Evolutionary conservation across 805 yeast genomes (phyloP), one percentile per base, ranked within the genome.

Genomic region (Wickerhamiella australiensis): DNA sequence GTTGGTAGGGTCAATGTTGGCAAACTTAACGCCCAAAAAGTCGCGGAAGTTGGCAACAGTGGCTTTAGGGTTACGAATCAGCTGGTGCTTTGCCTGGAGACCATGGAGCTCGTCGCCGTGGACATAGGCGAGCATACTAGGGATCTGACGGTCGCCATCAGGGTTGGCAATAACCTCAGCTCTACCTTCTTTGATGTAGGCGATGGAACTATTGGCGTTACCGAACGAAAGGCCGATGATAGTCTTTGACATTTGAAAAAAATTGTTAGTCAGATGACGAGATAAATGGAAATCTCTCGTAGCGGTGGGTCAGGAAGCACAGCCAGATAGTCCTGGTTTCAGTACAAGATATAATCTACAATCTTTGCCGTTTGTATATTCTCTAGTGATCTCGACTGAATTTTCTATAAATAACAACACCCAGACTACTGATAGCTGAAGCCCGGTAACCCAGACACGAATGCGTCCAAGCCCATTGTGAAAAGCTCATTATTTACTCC

Each of bases 81-180:
- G 71, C 71, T 92, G 96, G 51, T 87, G 88, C 59, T 80, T 71
- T 52, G 97, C 98, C 72, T 92, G 97, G 52, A 86, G 82, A 53
- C 98, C 98, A 65, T 92, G 96, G 71, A 85, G 92, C 72, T 92
- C 97, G 65, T 92, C 97, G 50, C 76, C 82, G 53, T 94, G 96
- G 52, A 87, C 87, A 66, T 88, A 92, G 17, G 96, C 79, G 54
- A 92, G 75, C 52, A 84, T 83, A 25, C 97, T 83, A 54, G 97
- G 95, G 65, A 92, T 92, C 53, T 90, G 77, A 72, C 97, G 85
- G 71, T 92, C 97, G 68, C 98, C 98, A 64, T 92, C 98, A 58
- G 94, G 96, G 78, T 92, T 90, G 58, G 98, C 98, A 66, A 92
- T 90, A 57, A 92, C 95, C 64, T 92, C 96, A 56, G 86, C 92